Percentiles rank a stretch among this genome's conserved stretches.
These are phyloP conservation scores for Fusarium cyanostomum DNA, from an alignment of 2,329 filamentous ascomycete genomes.

Conservation along the genomic window DNA sequence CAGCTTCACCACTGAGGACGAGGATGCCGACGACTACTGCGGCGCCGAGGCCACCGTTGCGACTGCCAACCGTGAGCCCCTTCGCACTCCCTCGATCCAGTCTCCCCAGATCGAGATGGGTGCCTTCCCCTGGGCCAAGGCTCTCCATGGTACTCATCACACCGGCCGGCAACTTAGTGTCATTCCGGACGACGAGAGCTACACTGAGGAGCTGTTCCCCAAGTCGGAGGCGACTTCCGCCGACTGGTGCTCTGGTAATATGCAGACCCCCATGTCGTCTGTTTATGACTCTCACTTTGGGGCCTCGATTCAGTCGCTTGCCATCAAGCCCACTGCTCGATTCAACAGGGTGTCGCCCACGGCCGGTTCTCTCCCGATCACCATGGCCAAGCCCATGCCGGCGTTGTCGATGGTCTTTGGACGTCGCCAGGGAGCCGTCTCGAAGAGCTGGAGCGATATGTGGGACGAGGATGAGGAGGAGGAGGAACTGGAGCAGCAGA, in stretches of 20 bases:
- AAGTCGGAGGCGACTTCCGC: slow-evolving; percentile 74
- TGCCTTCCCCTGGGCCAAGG: slow-evolving; percentile 95
- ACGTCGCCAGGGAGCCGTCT: slow-evolving; percentile 78
- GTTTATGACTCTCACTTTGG: slow-evolving; percentile 85
- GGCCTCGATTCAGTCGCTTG: slow-evolving; percentile 80
- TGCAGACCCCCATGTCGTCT: slow-evolving; percentile 82
- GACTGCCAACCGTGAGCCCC: slow-evolving; percentile 90
- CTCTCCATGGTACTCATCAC: slow-evolving; percentile 78
- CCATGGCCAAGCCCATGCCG: slow-evolving; percentile 78
- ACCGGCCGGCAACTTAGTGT: slow-evolving; percentile 86
- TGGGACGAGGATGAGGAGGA: slow-evolving; percentile 92
- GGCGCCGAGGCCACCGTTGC: slow-evolving; percentile 80
- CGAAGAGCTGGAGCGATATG: slow-evolving; percentile 99
- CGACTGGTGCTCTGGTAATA: slow-evolving; percentile 82
- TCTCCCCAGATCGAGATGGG: slow-evolving; percentile 83
- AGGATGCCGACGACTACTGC: slow-evolving; percentile 93
- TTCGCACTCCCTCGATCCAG: slow-evolving; percentile 94
- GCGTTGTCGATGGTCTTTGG: slow-evolving; percentile 85
- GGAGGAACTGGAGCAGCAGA: slow-evolving; percentile 68
- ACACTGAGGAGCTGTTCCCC: slow-evolving; percentile 86
- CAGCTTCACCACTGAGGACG: slow-evolving; percentile 93
- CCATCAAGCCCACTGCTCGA: slow-evolving; percentile 57
- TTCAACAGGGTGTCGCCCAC: slow-evolving; percentile 63
- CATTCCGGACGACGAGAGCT: slow-evolving; percentile 83
- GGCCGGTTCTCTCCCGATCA: slow-evolving; percentile 79